Conservation (phyloP, 352 stramenopile genomes). For the Achlya hypogyna region DNA sequence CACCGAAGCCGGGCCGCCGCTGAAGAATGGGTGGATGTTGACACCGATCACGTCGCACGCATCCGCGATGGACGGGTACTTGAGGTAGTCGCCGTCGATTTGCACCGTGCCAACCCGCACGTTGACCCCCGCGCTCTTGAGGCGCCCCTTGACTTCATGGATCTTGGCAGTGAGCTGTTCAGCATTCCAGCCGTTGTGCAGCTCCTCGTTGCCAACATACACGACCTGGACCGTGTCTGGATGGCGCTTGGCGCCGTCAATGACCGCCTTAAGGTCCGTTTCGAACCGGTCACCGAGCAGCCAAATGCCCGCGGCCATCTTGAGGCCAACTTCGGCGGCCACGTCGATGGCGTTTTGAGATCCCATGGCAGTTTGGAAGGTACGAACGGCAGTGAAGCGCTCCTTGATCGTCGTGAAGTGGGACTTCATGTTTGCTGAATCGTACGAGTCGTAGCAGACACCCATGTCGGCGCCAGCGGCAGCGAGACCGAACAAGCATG, state of each 20-base stretch:
- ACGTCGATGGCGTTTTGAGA: conserved; percentile 14
- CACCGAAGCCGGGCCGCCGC: conserved; percentile 21
- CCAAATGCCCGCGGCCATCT: conserved; percentile 28
- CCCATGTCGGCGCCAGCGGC: neutral
- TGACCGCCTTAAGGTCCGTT: conserved; percentile 28
- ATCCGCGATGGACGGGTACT: conserved; percentile 24
- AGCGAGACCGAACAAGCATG: neutral
- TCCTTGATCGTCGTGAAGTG: conserved; percentile 16
- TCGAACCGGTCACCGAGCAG: conserved; percentile 26
- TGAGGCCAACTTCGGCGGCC: neutral
- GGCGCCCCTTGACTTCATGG: conserved; percentile 26
- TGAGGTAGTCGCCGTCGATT: conserved; percentile 40
- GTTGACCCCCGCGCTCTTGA: conserved; percentile 22
- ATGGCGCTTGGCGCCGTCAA: conserved; percentile 25
- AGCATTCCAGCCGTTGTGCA: conserved; percentile 27
- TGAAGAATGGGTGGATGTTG: conserved; percentile 77
- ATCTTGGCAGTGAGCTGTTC: conserved; percentile 27
- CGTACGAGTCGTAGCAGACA: conserved; percentile 18
- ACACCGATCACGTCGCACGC: conserved; percentile 32
- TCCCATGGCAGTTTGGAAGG: conserved; percentile 10
- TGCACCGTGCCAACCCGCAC: conserved; percentile 33
- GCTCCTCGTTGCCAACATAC: conserved; percentile 37
- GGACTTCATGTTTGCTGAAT: conserved; percentile 14
- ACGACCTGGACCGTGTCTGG: conserved; percentile 26
- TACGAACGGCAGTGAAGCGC: conserved; percentile 14